Percentiles rank a stretch among this genome's conserved stretches.
Evolutionary conservation across 2,329 filamentous ascomycete species (phyloP).

Genomic region (Penicillium digitatum): DNA sequence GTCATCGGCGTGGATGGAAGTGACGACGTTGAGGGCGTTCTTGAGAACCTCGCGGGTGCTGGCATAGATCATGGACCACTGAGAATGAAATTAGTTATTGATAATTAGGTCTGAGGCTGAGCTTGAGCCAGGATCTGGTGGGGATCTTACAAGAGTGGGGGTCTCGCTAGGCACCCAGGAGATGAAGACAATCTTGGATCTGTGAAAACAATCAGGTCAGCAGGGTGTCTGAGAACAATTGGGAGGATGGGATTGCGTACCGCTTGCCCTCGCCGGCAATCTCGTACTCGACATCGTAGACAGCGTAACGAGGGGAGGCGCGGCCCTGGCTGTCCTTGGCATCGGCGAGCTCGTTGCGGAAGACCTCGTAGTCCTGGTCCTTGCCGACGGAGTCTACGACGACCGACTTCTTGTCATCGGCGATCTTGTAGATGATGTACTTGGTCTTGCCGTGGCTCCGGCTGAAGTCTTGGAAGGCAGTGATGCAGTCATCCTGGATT

Average conservation of each 20-base stretch:
- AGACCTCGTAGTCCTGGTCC: conserved; percentile 47
- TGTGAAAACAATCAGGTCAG: conserved; percentile 25
- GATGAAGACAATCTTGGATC: conserved; percentile 52
- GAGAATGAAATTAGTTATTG: conserved; percentile 15
- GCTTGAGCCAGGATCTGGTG: neutral
- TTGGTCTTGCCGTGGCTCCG: conserved; percentile 45
- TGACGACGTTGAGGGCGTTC: conserved; percentile 45
- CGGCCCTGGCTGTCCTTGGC: conserved; percentile 44
- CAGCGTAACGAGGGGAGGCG: conserved; percentile 47
- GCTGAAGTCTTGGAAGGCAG: conserved; percentile 47
- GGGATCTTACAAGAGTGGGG: conserved; percentile 38
- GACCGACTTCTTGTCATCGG: conserved; percentile 49
- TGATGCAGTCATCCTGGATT: conserved; percentile 47
- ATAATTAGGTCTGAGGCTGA: neutral
- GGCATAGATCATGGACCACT: conserved; percentile 51
- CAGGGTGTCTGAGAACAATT: neutral
- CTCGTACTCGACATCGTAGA: conserved; percentile 51
- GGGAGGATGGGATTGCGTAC: conserved; percentile 28
- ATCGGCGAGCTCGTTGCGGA: conserved; percentile 44
- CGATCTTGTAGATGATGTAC: conserved; percentile 52
- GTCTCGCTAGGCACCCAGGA: conserved; percentile 45
- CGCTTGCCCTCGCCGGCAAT: conserved; percentile 48
- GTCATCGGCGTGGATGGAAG: conserved; percentile 43
- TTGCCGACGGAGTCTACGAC: conserved; percentile 46
- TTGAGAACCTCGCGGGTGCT: conserved; percentile 49